phyloP scores from a whole-genome alignment of 2,329 filamentous ascomycete species.

The Claviceps capensis region DNA sequence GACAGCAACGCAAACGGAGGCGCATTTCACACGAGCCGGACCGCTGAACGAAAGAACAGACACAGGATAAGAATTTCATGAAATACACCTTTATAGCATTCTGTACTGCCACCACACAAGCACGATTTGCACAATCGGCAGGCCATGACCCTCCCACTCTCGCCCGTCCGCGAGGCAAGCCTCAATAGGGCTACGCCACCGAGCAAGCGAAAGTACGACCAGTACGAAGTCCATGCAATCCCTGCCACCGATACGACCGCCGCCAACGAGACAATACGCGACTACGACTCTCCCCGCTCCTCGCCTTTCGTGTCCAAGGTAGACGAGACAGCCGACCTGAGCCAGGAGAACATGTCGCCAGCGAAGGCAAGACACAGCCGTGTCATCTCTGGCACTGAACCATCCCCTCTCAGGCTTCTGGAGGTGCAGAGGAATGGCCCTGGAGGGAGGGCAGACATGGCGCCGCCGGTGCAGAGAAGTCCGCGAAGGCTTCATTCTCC shows the following conservation, averaged over 20 bases:
- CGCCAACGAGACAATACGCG: background rate
- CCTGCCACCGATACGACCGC: slow-evolving; percentile 6
- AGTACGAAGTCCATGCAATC: slow-evolving; percentile 21
- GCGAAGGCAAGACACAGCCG: slow-evolving; percentile 37
- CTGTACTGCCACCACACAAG: no score
- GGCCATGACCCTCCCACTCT: slow-evolving; percentile 25
- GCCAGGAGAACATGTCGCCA: slow-evolving; percentile 34
- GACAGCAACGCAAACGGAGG: no score
- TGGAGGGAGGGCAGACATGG: background rate
- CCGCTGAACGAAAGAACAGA: no score
- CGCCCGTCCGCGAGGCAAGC: slow-evolving; percentile 22
- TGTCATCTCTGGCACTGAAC: slow-evolving; percentile 41
- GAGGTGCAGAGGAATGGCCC: slow-evolving; percentile 18
- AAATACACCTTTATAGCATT: no score
- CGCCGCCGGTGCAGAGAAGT: slow-evolving; percentile 20
- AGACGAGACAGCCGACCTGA: slow-evolving; percentile 18
- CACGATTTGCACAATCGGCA: no score
- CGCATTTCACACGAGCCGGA: no score
- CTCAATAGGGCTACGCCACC: slow-evolving; percentile 24
- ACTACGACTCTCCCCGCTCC: slow-evolving; percentile 9
- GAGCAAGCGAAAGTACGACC: slow-evolving; percentile 16
- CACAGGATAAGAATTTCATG: no score
- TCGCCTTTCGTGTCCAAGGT: slow-evolving; percentile 17
- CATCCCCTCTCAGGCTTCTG: slow-evolving; percentile 45
- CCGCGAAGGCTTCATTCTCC: slow-evolving; percentile 34